Base-by-base conservation (phyloP, 805 yeast genomes). In the Saccharomycopsis sp. region DNA sequence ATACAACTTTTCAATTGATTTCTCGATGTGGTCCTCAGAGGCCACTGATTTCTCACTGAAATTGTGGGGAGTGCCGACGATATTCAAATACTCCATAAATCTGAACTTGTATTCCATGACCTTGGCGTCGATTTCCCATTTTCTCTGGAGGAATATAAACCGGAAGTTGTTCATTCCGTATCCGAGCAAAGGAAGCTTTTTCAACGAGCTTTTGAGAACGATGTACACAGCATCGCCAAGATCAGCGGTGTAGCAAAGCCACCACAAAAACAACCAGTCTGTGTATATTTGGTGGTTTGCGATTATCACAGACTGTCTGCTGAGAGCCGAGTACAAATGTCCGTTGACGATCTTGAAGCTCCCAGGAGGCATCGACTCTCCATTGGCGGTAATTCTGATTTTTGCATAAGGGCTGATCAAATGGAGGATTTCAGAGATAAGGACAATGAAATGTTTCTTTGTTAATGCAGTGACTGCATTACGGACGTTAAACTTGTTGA, bases 221-320 rank as follows among this genome's bases (percentile, higher is more conserved):
- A 92, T 90, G 64, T 78, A 82, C 8, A 91, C 75, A 52, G 80
- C 76, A 44, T 86, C 87, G 7, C 85, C 81, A 50, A 84, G 70
- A n/a, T 77, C 70, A 12, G 89, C 80, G 3, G 91, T 78, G 68
- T 89, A 87, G 0, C 88, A 75, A 20, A 88, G 60, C 82, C 89
- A 92, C 99, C 99, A 92, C 57, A 90, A 64, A 65, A 81, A 91
- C 9, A 87, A 77, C 99, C 99, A 92, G 69, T 92, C 99, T 2
- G 92, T 83, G 69, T 92, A 92, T 23, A 92, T 85, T 72, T 91
- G 97, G 70, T 92, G 98, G 68, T 92, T 92, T n/a, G 94, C 82
- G 40, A 91, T 84, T 51, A 86, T 68, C 1, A 92, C 78, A 0
- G 88, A 77, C 46, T 83, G 78, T 20, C 79, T 80, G 5, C 75